Base-by-base conservation (phyloP, 352 stramenopile species). In the Globisporangium paddicum region DNA sequence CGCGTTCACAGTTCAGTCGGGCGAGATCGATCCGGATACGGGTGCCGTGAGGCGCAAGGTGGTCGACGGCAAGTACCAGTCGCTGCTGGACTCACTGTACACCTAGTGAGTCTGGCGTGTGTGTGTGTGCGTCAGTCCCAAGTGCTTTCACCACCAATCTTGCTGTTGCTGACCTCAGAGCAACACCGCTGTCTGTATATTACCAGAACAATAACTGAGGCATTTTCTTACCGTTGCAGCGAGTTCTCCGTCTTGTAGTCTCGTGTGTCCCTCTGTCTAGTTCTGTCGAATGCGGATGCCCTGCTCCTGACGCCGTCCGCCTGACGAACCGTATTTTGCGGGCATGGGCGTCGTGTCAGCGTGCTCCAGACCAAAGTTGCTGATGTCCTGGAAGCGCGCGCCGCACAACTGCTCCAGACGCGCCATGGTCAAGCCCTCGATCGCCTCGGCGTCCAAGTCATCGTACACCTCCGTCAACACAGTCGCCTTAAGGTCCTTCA, bases 271-370 rank as follows among this genome's bases (percentile, higher is more conserved):
- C 5, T 44, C 26, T 57, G 19, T 46, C 23, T 32, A 89, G 58
- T 73, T 87, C 60, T 90, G 71, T 44, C 86, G 86, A 58, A 95
- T 95, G 60, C 80, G 84, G 55, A 95, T 95, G 18, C 86, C 86
- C 32, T 87, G 82, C 42, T 95, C 86, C 26, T 86, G 79, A n/a
- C 84, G 81, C 50, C 85, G 69, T 21, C 42, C 34, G 18, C 26
- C 35, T 14, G 47, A 35, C 8, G 47, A 44, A 18, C 38, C 38
- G 37, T 67, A 66, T 34, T 82, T 73, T 2, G 55, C 35, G 11
- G 52, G 40, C 67, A 58, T 55, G 1, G 77, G 70, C 41, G 69
- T 83, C 25, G 72, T 69, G 52, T 93, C 80, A 1, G 75, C 71
- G 59, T 95, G 84, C 60, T 95, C 86, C 30, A 95, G 62, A 0